Base-by-base conservation (phyloP, 257 asterid genomes). In the Parsonsia alboflavescens region DNA sequence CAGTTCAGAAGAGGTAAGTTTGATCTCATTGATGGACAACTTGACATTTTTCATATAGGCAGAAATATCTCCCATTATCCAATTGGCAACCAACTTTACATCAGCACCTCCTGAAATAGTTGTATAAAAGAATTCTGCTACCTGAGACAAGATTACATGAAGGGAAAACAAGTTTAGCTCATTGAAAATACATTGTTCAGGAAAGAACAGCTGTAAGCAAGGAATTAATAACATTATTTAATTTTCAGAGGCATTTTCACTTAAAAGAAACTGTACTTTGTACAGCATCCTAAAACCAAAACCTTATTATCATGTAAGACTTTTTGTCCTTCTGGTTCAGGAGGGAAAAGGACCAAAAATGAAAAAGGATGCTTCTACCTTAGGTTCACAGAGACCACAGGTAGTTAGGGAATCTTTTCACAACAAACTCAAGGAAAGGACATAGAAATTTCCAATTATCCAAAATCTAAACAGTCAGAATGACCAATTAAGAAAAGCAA, bases 11-110 rank as follows among this genome's bases (percentile, higher is more conserved):
- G 99, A 89, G 69, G 85, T 83, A 80, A 95, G 97, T 75, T 92
- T 92, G 81, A 92, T 86, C 71, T 88, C 96, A 75, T 71, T 74
- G 77, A 95, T 83, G 30, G 90, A 79, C 78, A 92, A 72, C 84
- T 90, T 92, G 78, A 90, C 97, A 58, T 95, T 89, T 72, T 95
- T 95, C 94, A 95, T 74, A 79, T 89, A 90, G 30, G 96, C 96
- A 86, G 98, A 95, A 80, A 95, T 83, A 82, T 95, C 99, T 28
- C 99, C 94, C 99, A 95, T 95, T 78, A 95, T 88, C 99, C 99
- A 95, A 72, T 95, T 95, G 63, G 99, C 84, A 82, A 96, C 90
- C 71, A 90, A 83, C 75, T 95, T 95, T 61, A 90, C 67, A 78
- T 95, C 98, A 67, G 96, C 89, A 41, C 96, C 98, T 33, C 83